Evolutionary conservation across 164 flowering plant genomes (phyloP), one percentile per base, ranked within the genome.

Genomic region (Aristolochia fimbriata): DNA sequence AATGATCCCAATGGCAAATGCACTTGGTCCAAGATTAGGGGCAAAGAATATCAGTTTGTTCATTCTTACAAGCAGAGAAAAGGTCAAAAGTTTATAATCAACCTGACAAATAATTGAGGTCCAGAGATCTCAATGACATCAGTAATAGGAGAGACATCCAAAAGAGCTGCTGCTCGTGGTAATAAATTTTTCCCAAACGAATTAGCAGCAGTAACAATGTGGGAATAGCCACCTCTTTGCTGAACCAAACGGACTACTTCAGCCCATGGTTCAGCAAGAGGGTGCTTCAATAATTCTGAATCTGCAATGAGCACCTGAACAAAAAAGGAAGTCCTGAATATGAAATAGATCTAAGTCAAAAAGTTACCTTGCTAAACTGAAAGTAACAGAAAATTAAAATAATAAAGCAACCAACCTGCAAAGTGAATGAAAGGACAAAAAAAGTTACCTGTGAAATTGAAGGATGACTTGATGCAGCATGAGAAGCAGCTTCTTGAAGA

Each of bases 241-340:
- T 88, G 97, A 77, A 88, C 87, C 65, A 83, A 62, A 43, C 82
- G 85, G 65, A 91, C 74, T 60, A 94, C 65, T 73, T 78, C 79
- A 58, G 96, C 93, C 95, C 97, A 94, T 54, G 96, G 84, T 74
- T 94, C 99, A 19, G 99, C 97, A 41, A 88, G 72, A 55, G 95
- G 83, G 66, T 87, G 69, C 52, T 53, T 58, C 64, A 91, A 81
- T 47, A 69, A 78, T 57, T 91, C 93, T 4, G 89, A 76, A 74
- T 94, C 95, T 60, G 96, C 97, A 53, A 94, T 76, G 70, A 94
- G 89, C 51, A 94, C 96, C 97, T 93, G 63, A 20, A 70, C 0
- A 22, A 59, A 59, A 22, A 46, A 11, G 14, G 3, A 59, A 11
- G 12, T 21, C 21, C 7, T 22, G 2, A 47, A 4, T 45, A 24